These are phyloP conservation scores for Yamadazyma dendronema DNA, from an alignment of 1,139 yeast genomes.

Conservation along the genomic window DNA sequence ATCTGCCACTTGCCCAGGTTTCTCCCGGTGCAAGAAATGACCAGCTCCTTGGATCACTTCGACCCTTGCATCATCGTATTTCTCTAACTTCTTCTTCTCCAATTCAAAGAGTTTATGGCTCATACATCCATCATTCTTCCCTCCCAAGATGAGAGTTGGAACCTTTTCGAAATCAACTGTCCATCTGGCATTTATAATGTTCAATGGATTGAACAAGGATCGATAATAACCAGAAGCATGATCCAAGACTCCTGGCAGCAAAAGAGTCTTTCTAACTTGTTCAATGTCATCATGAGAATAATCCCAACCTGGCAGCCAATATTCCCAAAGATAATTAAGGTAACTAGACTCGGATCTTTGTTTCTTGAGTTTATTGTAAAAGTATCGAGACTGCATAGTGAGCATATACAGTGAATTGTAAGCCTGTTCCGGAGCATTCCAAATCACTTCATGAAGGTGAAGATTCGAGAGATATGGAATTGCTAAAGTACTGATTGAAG, in stretches of 20 bases:
- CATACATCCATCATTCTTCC: slow-evolving; percentile 44
- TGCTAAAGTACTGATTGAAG: slow-evolving; percentile 38
- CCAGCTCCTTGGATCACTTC: slow-evolving; percentile 32
- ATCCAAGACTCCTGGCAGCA: slow-evolving; percentile 29
- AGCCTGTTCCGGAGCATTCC: slow-evolving; percentile 35
- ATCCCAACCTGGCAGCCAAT: slow-evolving; percentile 45
- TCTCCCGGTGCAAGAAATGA: slow-evolving; percentile 44
- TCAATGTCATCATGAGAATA: slow-evolving; percentile 27
- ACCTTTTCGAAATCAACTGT: slow-evolving; percentile 35
- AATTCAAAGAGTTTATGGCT: slow-evolving; percentile 24
- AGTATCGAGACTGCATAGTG: slow-evolving; percentile 35
- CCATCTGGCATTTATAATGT: slow-evolving; percentile 24
- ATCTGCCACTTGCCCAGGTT: slow-evolving; percentile 30
- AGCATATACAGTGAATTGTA: slow-evolving; percentile 38
- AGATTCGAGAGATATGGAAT: slow-evolving; percentile 38
- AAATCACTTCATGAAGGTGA: slow-evolving; percentile 25
- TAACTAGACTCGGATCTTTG: slow-evolving; percentile 23
- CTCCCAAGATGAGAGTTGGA: slow-evolving; percentile 41
- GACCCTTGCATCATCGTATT: slow-evolving; percentile 24
- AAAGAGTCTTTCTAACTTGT: slow-evolving; percentile 27
- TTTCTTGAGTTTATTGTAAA: slow-evolving; percentile 24
- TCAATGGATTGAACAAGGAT: slow-evolving; percentile 26
- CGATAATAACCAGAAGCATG: slow-evolving; percentile 45
- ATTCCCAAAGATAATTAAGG: slow-evolving; percentile 35
- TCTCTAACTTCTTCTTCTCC: slow-evolving; percentile 23